Evolutionary conservation across 2,329 filamentous ascomycete species (phyloP), one percentile per base, ranked within the genome.

Genomic region (Dactylonectria macrodidyma): DNA sequence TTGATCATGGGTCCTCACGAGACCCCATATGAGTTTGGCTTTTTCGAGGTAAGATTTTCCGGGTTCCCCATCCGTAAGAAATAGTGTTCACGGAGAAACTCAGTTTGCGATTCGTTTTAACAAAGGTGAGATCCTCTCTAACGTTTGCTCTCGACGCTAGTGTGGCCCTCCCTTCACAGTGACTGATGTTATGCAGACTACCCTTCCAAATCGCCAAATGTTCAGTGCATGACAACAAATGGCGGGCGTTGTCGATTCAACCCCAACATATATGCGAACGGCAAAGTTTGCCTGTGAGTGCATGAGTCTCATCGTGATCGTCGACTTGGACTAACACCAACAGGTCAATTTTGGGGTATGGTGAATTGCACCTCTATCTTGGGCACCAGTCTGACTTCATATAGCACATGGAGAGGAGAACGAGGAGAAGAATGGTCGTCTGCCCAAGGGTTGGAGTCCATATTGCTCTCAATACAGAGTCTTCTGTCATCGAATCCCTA

Each of bases 1-100:
- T 82, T 98, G 71, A 95, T 98, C 76, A 90, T 98, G 73, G 96
- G 96, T 0, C 95, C 96, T 26, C 94, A 95, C 71, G 95, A 96
- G 75, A 97, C 95, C 1, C 95, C 95, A 0, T 99, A 99, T 81
- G 95, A 98, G 81, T 98, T 97, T 78, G 96, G 96, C 3, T 98
- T 98, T 83, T 98, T 97, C 78, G 95, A 98, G 87, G 95, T 96
- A 80, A 67, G 86, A 78, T 12, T 14, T 3, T 19, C 36, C 16
- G 38, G 9, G 41, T 51, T 6, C n/a, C 36, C 22, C 9, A 38
- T 5, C 22, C 11, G 11, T 8, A 52, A 46, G 50, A 14, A 9
- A 46, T 22, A 55, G 68, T 38, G 65, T 48, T 54, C 62, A 55
- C 9, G 38, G 30, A 19, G 5, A 22, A 11, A 48, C 19, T 48